These are phyloP conservation scores for Gryganskiella cystojenkinii DNA, from an alignment of 192 early-diverging fungal genomes.

Conservation along the genomic window DNA sequence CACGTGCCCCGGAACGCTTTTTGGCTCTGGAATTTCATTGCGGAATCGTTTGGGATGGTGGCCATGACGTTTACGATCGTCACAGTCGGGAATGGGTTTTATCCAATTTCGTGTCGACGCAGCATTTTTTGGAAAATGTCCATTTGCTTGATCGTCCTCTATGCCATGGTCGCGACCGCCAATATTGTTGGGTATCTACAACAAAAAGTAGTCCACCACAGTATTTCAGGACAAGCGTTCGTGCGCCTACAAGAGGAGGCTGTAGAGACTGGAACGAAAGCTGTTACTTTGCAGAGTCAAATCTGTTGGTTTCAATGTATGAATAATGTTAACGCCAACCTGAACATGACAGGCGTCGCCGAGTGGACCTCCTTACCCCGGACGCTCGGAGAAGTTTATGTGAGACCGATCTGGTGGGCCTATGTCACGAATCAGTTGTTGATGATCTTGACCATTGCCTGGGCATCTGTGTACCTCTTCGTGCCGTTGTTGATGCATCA, in stretches of 20 bases:
- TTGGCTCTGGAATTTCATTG: conserved; percentile 39
- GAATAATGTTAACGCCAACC: background rate
- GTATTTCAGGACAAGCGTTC: background rate
- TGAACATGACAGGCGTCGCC: background rate
- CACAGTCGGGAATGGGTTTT: conserved; percentile 35
- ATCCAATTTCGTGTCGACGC: conserved; percentile 21
- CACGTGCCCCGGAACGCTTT: background rate
- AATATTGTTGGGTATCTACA: conserved; percentile 11
- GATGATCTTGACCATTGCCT: conserved; percentile 19
- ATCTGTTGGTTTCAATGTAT: background rate
- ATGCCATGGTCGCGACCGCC: conserved; percentile 8
- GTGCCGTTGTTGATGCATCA: conserved; percentile 31
- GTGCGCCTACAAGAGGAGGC: background rate
- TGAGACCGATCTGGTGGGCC: background rate
- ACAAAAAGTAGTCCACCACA: conserved; percentile 6
- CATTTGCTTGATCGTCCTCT: conserved; percentile 12
- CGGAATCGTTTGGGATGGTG: conserved; percentile 17
- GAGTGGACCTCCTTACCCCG: conserved; percentile 6
- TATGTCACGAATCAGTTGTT: conserved; percentile 25
- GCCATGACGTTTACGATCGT: conserved; percentile 20
- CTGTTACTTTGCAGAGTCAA: background rate
- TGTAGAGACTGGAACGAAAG: background rate
- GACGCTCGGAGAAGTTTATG: background rate
- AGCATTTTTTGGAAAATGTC: conserved; percentile 25
- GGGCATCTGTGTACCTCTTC: conserved; percentile 38